phyloP scores from a whole-genome alignment of 108 stramenopile genomes.

The Nitzschia sp. region DNA sequence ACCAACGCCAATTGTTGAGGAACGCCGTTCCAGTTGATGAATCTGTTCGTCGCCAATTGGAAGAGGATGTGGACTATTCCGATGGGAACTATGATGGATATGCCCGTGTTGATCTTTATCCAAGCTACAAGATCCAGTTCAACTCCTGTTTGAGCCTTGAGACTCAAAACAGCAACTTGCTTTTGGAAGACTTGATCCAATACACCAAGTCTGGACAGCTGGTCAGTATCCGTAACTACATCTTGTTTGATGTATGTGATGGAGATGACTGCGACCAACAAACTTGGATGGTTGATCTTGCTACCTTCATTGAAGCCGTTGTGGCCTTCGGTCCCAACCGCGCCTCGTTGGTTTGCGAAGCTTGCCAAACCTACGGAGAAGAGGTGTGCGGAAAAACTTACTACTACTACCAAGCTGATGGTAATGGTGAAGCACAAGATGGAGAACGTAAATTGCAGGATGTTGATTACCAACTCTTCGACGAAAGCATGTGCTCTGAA shows the following conservation, averaged over 20 bases:
- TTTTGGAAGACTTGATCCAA: slow-evolving; percentile 7
- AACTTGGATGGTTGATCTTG: slow-evolving; percentile 19
- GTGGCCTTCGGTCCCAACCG: slow-evolving; percentile 3
- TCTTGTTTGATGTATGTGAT: slow-evolving; percentile 22
- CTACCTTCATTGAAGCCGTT: slow-evolving; percentile 17
- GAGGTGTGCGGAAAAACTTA: slow-evolving; percentile 17
- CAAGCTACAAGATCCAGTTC: slow-evolving; percentile 17
- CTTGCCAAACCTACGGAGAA: slow-evolving; percentile 17
- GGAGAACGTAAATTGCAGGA: slow-evolving; percentile 23
- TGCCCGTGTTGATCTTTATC: neutral
- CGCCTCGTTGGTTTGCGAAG: neutral
- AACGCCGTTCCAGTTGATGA: slow-evolving; percentile 17
- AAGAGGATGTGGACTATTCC: slow-evolving; percentile 1
- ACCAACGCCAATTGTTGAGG: slow-evolving; percentile 4
- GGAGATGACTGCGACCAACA: slow-evolving; percentile 19
- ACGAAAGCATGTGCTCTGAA: slow-evolving; percentile 14
- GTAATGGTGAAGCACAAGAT: neutral
- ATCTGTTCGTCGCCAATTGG: neutral
- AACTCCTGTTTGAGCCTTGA: slow-evolving; percentile 18
- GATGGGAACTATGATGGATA: slow-evolving; percentile 9
- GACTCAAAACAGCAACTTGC: slow-evolving; percentile 24
- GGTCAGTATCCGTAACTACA: slow-evolving; percentile 14
- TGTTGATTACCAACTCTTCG: slow-evolving; percentile 19
- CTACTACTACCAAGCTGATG: slow-evolving; percentile 13
- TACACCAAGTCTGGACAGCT: slow-evolving; percentile 11